Conservation (phyloP, 73 alveolate species). For the Stentor coeruleus region DNA sequence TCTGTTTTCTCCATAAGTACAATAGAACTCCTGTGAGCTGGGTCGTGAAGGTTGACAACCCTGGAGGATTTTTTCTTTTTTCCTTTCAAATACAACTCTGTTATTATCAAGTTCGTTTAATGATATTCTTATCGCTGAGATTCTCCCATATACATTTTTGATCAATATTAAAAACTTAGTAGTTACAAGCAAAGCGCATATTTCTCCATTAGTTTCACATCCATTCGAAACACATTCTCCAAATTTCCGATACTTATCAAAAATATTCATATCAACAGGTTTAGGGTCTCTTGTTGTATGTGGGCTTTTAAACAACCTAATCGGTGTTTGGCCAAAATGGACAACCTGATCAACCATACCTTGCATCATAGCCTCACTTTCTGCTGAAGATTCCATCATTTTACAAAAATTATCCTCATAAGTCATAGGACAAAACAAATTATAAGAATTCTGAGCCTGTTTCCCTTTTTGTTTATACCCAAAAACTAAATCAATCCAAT, state of each 20-base stretch:
- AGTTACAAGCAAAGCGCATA: conserved; percentile 1
- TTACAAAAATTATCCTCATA: conserved; percentile 65
- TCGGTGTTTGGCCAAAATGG: conserved; percentile 20
- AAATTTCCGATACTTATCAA: neutral
- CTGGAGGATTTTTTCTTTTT: neutral
- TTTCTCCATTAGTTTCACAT: conserved; percentile 10
- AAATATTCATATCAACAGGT: neutral
- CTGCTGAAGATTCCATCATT: neutral
- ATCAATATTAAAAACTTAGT: neutral
- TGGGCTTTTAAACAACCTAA: conserved; percentile 4
- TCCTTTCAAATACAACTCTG: neutral
- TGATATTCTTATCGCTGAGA: neutral
- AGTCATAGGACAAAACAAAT: conserved; percentile 68
- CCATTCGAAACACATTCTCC: neutral
- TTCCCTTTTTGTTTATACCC: conserved; percentile 88
- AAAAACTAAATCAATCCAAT: conserved; percentile 84
- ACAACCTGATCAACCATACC: neutral
- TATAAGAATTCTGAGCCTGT: conserved; percentile 78
- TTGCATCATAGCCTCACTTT: neutral
- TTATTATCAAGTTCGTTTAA: neutral
- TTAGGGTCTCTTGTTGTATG: neutral
- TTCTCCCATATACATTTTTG: neutral
- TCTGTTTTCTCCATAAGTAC: neutral
- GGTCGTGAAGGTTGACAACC: neutral
- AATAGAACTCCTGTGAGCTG: neutral